Percentiles rank a stretch among this genome's conserved stretches.
phyloP scores from a whole-genome alignment of 148 eudicot genomes.

The Spergularia marina region DNA sequence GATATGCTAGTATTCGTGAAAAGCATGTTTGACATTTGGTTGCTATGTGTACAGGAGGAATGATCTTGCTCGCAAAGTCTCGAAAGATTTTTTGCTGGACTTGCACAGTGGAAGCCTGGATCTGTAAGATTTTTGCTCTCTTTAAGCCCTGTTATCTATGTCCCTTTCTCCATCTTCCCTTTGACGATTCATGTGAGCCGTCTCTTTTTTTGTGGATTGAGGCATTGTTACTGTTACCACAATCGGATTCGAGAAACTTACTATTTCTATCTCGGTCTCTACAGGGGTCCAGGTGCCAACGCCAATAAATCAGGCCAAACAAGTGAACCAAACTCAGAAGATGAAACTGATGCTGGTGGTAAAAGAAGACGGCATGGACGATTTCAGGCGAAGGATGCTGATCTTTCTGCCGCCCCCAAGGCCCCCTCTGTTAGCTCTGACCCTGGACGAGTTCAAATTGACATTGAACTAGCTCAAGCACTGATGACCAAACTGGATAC shows the following conservation, averaged over 20 bases:
- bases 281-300: constrained; percentile 77
- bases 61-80: constrained; percentile 74
- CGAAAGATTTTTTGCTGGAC: constrained; percentile 85
- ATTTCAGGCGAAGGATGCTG: constrained; percentile 50
- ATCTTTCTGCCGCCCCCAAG: constrained; percentile 77
- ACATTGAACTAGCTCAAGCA: constrained; percentile 79
- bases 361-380: constrained; percentile 77
- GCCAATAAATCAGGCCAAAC: constrained; percentile 67
- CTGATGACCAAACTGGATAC: constrained; percentile 78
- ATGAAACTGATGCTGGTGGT: constrained; percentile 68
- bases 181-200: too few relatives aligned
- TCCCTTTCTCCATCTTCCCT: too few relatives aligned
- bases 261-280: constrained; percentile 13
- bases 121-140: constrained; percentile 49
- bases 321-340: constrained; percentile 74
- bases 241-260: not conserved
- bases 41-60: constrained; percentile 59
- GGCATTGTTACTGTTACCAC: not conserved
- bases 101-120: constrained; percentile 85
- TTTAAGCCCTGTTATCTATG: not conserved
- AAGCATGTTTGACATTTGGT: not conserved
- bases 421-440: constrained; percentile 85
- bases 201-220: not conserved
- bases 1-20: not conserved
- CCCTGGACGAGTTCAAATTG: constrained; percentile 64